Evolutionary conservation across 768 basidiomycete genomes (phyloP).

Genomic region (Rhizopogon salebrosus): DNA sequence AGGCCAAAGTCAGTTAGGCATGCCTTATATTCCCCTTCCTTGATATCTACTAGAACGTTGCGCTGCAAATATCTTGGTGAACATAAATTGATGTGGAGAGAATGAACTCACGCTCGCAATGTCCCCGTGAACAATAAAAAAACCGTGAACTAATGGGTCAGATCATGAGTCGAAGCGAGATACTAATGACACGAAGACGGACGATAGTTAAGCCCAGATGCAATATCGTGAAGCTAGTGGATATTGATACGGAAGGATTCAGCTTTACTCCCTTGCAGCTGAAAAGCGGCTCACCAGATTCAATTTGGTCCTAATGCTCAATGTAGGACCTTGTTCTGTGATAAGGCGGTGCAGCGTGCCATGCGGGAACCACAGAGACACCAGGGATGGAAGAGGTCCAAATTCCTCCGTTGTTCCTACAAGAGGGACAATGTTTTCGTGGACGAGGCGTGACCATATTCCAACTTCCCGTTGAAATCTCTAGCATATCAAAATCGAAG

Average conservation of each 20-base stretch:
- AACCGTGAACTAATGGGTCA: conserved; percentile 8
- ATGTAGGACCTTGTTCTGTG: background rate
- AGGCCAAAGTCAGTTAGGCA: too few relatives aligned
- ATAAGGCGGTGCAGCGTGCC: background rate
- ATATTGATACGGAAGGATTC: background rate
- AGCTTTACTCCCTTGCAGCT: too few relatives aligned
- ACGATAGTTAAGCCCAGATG: conserved; percentile 7
- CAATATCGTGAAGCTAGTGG: conserved; percentile 5
- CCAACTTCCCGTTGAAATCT: too few relatives aligned
- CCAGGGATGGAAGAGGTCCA: background rate
- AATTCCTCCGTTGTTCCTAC: too few relatives aligned
- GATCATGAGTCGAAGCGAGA: background rate
- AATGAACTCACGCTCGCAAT: conserved; percentile 5
- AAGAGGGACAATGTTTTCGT: too few relatives aligned
- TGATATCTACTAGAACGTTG: conserved; percentile 8
- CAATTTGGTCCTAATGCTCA: background rate
- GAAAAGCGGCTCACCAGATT: background rate
- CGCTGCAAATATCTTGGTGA: conserved; percentile 2
- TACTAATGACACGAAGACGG: conserved; percentile 4
- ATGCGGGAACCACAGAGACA: background rate
- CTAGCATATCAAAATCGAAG: too few relatives aligned
- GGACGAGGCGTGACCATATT: too few relatives aligned
- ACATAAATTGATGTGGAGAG: background rate
- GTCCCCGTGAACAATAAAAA: conserved; percentile 11
- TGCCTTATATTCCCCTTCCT: conserved; percentile 18